Conservation (phyloP, 2,329 filamentous ascomycete genomes). For the Aspergillus pseudoterreus region DNA sequence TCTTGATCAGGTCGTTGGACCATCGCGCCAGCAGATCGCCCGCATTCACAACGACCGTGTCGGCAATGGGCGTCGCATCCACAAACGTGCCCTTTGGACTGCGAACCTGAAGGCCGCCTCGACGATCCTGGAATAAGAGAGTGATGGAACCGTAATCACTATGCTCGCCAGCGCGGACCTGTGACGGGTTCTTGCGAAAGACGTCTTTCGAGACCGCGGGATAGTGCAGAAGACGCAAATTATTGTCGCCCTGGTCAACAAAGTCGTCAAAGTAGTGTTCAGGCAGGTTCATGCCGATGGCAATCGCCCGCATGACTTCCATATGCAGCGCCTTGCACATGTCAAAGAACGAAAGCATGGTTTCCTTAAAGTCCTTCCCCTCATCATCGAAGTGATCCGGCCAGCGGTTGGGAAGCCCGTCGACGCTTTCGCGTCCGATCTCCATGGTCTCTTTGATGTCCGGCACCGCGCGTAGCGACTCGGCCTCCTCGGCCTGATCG, state of each 20-base stretch:
- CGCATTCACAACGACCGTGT: slow-evolving; percentile 83
- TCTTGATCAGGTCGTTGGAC: slow-evolving; percentile 89
- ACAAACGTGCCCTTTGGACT: slow-evolving; percentile 75
- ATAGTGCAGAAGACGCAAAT: slow-evolving; percentile 72
- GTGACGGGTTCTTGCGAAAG: slow-evolving; percentile 63
- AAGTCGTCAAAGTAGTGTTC: slow-evolving; percentile 72
- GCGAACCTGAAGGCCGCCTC: slow-evolving; percentile 59
- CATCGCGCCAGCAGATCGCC: slow-evolving; percentile 82
- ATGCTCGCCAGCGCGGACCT: slow-evolving; percentile 75
- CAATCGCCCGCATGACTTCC: slow-evolving; percentile 79
- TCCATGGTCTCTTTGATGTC: slow-evolving; percentile 59
- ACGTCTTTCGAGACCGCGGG: slow-evolving; percentile 63
- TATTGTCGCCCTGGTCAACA: slow-evolving; percentile 68
- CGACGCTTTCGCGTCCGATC: slow-evolving; percentile 59
- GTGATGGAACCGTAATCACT: slow-evolving; percentile 60
- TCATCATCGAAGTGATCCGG: slow-evolving; percentile 54
- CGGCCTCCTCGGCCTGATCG: slow-evolving; percentile 41
- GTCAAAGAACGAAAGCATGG: slow-evolving; percentile 72
- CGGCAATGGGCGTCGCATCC: slow-evolving; percentile 75
- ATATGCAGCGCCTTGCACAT: slow-evolving; percentile 70
- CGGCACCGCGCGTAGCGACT: slow-evolving; percentile 50
- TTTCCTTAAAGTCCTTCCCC: slow-evolving; percentile 61
- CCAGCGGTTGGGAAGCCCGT: slow-evolving; percentile 73
- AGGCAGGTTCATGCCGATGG: slow-evolving; percentile 71
- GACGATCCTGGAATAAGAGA: slow-evolving; percentile 53